Evolutionary conservation across 2,329 filamentous ascomycete genomes (phyloP), one percentile per base, ranked within the genome.

Genomic region (Corinectria fuckeliana): DNA sequence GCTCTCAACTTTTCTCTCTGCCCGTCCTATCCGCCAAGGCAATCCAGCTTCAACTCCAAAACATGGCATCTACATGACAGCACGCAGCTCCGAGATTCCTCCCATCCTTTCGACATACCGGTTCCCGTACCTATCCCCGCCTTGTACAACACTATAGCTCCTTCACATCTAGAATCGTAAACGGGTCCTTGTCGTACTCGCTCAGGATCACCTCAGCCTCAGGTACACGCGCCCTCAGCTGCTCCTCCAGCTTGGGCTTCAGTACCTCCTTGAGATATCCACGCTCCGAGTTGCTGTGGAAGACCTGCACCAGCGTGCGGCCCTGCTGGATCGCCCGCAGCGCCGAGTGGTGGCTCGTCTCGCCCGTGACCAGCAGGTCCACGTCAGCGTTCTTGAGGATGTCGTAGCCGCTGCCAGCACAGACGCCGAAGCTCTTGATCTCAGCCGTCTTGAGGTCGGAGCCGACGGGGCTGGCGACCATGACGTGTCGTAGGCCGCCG

Each of bases 221-320:
- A 2, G 71, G 68, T 38, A 74, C 72, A 64, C 85, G 82, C 48
- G 80, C 76, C 52, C 76, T 78, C 30, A 97, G 75, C 60, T 80
- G 77, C 36, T 80, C 79, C 68, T 87, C 80, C 68, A 97, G 77
- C 74, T 88, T 86, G 16, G 81, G 80, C 68, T 84, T 83, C 78
- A 99, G 83, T 45, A 91, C 86, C 59, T 88, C 82, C 58, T 83
- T 83, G 69, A 99, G 77, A 72, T 94, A 99, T 0, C 87, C 89
- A 32, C 95, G 82, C 80, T 99, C 95, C 0, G 91, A 95, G 75
- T 98, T 98, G 68, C 91, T 94, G 75, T 99, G 95, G 70, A 97
- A 96, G 47, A 96, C 83, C 38, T 89, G 90, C 50, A 98, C 85
- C 1, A 98, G 91, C 54, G 88, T 90, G 63, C 89, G 89, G 1